Evolutionary conservation across 192 early-diverging fungal species (phyloP).

Genomic region (Cladochytrium replicatum): DNA sequence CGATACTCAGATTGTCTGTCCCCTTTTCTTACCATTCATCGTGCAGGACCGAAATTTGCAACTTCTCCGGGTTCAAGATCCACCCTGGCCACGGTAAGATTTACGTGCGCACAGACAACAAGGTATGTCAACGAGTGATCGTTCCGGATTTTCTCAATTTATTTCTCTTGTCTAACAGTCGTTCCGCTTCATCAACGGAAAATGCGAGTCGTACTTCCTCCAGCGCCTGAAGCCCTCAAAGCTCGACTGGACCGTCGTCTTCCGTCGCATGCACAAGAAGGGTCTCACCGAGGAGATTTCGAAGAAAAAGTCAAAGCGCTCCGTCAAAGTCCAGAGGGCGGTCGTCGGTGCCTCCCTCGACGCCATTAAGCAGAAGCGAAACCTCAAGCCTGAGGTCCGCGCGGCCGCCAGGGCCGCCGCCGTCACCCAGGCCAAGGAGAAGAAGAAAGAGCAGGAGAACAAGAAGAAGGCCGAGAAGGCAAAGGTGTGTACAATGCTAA

Average conservation of each 20-base stretch:
- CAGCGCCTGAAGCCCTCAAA: conserved; percentile 97
- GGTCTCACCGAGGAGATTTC: conserved; percentile 89
- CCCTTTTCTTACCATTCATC: too few species aligned
- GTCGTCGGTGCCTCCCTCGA: conserved; percentile 93
- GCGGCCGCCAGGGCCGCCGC: conserved; percentile 81
- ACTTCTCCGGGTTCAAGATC: conserved; percentile 98
- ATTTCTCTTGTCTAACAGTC: too few species aligned
- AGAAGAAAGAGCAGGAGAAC: conserved; percentile 77
- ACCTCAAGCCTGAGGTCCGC: conserved; percentile 92
- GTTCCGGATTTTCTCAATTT: too few species aligned
- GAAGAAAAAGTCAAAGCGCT: conserved; percentile 92
- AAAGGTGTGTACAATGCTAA: conserved; percentile 55
- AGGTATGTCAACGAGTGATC: too few species aligned
- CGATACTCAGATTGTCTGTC: too few species aligned
- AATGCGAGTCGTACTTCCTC: conserved; percentile 94
- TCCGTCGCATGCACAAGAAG: conserved; percentile 98
- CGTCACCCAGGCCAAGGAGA: conserved; percentile 78
- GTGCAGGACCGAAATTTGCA: conserved; percentile 87
- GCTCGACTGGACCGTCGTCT: conserved; percentile 93
- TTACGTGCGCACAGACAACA: conserved; percentile 84
- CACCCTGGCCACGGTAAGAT: conserved; percentile 97
- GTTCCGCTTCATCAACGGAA: conserved; percentile 96
- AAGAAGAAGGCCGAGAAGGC: conserved; percentile 84
- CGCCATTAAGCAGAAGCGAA: conserved; percentile 93
- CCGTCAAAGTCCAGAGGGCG: conserved; percentile 67